phyloP scores from a whole-genome alignment of 2,329 filamentous ascomycete genomes.

The Penicillium sp. region DNA sequence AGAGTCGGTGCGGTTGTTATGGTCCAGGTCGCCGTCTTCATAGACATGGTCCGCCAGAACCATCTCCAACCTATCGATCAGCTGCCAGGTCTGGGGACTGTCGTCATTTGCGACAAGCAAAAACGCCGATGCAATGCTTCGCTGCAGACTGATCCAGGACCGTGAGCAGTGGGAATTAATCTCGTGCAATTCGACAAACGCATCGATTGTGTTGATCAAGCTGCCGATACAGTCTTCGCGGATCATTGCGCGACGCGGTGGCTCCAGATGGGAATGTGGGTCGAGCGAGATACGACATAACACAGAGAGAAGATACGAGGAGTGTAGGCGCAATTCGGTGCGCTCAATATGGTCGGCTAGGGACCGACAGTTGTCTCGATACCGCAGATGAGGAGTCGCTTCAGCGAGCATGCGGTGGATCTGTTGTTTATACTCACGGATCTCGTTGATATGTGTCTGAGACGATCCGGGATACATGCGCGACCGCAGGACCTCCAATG shows the following conservation, averaged over 20 bases:
- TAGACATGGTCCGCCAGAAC: conserved; percentile 34
- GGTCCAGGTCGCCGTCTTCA: conserved; percentile 22
- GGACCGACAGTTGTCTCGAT: conserved; percentile 40
- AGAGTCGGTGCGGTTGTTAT: conserved; percentile 33
- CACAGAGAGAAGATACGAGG: conserved; percentile 60
- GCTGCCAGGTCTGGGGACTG: conserved; percentile 24
- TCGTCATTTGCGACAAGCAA: conserved; percentile 35
- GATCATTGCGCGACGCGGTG: conserved; percentile 36
- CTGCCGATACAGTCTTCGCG: conserved; percentile 54
- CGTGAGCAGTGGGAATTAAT: conserved; percentile 39
- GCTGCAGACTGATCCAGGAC: conserved; percentile 44
- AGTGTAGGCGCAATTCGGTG: conserved; percentile 58
- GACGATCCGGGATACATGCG: conserved; percentile 49
- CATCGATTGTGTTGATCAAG: conserved; percentile 53
- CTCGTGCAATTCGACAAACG: conserved; percentile 53
- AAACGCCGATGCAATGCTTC: conserved; percentile 43
- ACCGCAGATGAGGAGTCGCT: conserved; percentile 55
- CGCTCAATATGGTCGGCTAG: conserved; percentile 55
- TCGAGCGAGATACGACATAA: conserved; percentile 56
- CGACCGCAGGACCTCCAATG: conserved; percentile 56
- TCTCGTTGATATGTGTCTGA: conserved; percentile 51
- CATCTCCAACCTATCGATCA: conserved; percentile 31
- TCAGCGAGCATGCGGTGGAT: conserved; percentile 56
- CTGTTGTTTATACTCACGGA: conserved; percentile 55
- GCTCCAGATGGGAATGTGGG: conserved; percentile 40